A percentile compares a stretch with the other conserved stretches of the same genome.
Evolutionary conservation across 1,139 yeast species (phyloP).

Genomic region (Scheffersomyces cryptocercus): DNA sequence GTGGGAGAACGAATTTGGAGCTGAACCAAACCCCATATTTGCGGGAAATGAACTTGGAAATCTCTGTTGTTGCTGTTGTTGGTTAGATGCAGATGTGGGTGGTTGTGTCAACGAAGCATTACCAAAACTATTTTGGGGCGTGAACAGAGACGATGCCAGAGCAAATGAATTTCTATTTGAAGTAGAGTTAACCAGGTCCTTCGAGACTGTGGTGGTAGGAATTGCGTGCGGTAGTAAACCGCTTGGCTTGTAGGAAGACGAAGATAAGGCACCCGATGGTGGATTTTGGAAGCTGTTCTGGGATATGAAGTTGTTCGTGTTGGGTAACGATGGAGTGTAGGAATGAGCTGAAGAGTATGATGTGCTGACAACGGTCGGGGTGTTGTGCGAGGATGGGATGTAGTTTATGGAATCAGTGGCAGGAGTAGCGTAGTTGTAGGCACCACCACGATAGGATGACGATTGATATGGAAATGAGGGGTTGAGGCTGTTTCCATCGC

Average conservation of each 20-base stretch:
- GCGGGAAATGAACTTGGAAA: constrained; percentile 10
- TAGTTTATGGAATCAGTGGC: constrained; percentile 33
- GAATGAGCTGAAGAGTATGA: constrained; percentile 48
- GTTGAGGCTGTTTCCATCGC: too few relatives aligned
- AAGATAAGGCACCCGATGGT: too few relatives aligned
- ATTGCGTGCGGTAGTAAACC: constrained; percentile 32
- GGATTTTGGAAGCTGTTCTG: constrained; percentile 9
- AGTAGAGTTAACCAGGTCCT: constrained; percentile 43
- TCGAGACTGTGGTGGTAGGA: constrained; percentile 51
- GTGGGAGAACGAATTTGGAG: neutral
- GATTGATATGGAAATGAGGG: constrained; percentile 1
- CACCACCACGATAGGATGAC: neutral
- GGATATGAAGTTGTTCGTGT: constrained; percentile 11
- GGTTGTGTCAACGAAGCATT: constrained; percentile 14
- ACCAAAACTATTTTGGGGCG: neutral
- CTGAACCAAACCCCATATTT: constrained; percentile 5
- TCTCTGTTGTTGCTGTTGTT: constrained; percentile 6
- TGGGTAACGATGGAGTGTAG: constrained; percentile 33
- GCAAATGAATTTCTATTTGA: neutral
- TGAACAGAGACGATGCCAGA: constrained; percentile 1
- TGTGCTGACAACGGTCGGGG: constrained; percentile 54
- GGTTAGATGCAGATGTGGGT: constrained; percentile 21
- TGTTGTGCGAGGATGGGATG: constrained; percentile 51
- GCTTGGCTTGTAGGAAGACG: constrained; percentile 14
- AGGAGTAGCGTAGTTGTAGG: neutral